phyloP scores from a whole-genome alignment of 345 rosid genomes.

The Acer saccharum region DNA sequence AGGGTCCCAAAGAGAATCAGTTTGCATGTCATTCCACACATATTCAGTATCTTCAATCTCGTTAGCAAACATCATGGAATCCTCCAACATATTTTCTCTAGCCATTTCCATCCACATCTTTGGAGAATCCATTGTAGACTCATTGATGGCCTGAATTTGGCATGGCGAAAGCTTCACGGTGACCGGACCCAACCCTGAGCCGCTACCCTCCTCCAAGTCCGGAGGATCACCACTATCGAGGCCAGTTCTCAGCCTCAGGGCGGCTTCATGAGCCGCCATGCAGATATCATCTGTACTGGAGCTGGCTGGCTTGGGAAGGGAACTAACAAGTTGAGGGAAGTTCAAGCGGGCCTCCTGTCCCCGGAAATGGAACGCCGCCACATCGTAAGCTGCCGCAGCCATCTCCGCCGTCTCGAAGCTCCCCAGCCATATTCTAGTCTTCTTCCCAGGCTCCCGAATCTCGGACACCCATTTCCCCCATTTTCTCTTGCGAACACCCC shows the following conservation, averaged over 20 bases:
- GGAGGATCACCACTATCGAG: neutral
- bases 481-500: conserved; percentile 84
- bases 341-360: conserved; percentile 65
- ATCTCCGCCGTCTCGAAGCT: conserved; percentile 81
- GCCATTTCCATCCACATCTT: conserved; percentile 64
- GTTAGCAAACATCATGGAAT: conserved; percentile 14
- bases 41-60: neutral
- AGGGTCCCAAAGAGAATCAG: conserved; percentile 17
- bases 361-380: conserved; percentile 68
- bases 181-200: conserved; percentile 1
- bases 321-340: conserved; percentile 51
- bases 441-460: conserved; percentile 84
- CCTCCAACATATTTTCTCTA: conserved; percentile 22
- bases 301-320: conserved; percentile 56
- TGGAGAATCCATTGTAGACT: conserved; percentile 77
- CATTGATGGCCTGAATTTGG: conserved; percentile 84
- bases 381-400: conserved; percentile 95
- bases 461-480: conserved; percentile 99
- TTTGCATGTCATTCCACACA: conserved; percentile 3
- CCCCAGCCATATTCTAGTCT: conserved; percentile 86
- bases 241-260: neutral
- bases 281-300: conserved; percentile 61
- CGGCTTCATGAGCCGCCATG: conserved; percentile 61
- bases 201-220: neutral
- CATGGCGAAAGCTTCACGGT: conserved; percentile 61